These are phyloP conservation scores for Nothomitra cinnamomea DNA, from an alignment of 2,329 filamentous ascomycete genomes.

Conservation along the genomic window DNA sequence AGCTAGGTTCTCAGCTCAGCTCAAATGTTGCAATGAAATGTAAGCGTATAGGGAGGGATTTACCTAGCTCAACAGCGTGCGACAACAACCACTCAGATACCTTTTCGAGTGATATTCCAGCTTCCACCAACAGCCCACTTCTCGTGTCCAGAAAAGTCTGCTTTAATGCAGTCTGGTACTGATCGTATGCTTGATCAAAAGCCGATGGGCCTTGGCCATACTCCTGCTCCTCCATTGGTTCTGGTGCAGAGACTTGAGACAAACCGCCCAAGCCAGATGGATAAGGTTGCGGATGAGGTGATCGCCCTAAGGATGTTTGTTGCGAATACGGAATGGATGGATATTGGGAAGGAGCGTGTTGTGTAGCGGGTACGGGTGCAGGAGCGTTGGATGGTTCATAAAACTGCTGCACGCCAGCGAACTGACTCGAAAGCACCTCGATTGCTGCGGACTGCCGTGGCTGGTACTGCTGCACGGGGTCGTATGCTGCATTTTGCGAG, in stretches of 20 bases:
- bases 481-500: constrained; percentile 51
- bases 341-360: constrained; percentile 49
- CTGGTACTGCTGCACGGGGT: constrained; percentile 58
- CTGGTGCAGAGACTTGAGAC: constrained; percentile 24
- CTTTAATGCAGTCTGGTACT: constrained; percentile 37
- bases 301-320: constrained; percentile 37
- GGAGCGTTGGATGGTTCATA: constrained; percentile 51
- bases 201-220: constrained; percentile 27
- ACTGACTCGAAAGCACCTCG: constrained; percentile 54
- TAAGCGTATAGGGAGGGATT: constrained; percentile 17
- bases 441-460: constrained; percentile 59
- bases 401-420: constrained; percentile 53
- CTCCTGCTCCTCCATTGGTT: constrained; percentile 20
- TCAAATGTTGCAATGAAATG: constrained; percentile 5
- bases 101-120: constrained; percentile 38
- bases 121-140: constrained; percentile 41
- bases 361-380: constrained; percentile 37
- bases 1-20: constrained; percentile 24
- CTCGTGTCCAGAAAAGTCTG: constrained; percentile 56
- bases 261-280: constrained; percentile 34
- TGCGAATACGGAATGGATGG: constrained; percentile 40
- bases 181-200: constrained; percentile 51
- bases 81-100: constrained; percentile 50
- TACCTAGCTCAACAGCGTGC: constrained; percentile 50
- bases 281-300: constrained; percentile 33